A percentile compares a stretch with the other conserved stretches of the same genome.
These are phyloP conservation scores for Pyrenopolyporus hunteri DNA, from an alignment of 495 filamentous ascomycete genomes.

Conservation along the genomic window DNA sequence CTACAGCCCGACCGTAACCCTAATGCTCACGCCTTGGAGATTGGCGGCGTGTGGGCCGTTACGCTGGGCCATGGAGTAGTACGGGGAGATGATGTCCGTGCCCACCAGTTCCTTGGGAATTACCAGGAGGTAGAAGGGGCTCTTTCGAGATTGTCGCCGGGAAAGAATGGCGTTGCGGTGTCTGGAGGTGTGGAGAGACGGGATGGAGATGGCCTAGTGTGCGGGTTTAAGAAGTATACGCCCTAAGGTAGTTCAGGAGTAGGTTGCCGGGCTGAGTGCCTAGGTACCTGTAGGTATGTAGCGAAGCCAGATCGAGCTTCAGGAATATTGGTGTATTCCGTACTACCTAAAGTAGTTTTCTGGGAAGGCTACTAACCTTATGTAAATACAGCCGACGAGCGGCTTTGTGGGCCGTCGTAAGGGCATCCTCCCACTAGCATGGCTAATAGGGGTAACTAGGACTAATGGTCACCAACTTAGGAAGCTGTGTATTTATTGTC, in stretches of 20 bases:
- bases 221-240: slow-evolving; percentile 44
- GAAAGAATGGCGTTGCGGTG: slow-evolving; percentile 42
- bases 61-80: slow-evolving; percentile 53
- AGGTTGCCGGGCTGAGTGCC: too few species aligned
- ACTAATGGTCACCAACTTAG: too few species aligned
- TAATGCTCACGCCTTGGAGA: slow-evolving; percentile 48
- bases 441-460: too few species aligned
- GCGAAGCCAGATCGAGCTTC: neutral
- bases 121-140: slow-evolving; percentile 42
- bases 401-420: too few species aligned
- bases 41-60: slow-evolving; percentile 52
- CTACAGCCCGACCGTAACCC: slow-evolving; percentile 44
- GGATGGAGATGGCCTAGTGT: slow-evolving; percentile 43
- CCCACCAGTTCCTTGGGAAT: slow-evolving; percentile 52
- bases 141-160: slow-evolving; percentile 35
- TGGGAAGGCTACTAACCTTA: too few species aligned
- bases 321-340: neutral
- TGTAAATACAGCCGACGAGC: too few species aligned
- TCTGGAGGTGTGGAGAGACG: slow-evolving; percentile 45
- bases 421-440: too few species aligned
- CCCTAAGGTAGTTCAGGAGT: too few species aligned
- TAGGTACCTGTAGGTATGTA: neutral
- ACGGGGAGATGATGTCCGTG: slow-evolving; percentile 42
- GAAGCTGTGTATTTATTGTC: too few species aligned
- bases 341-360: too few species aligned